phyloP scores from a whole-genome alignment of 1,284 basidiomycete species.

The Fomitopsis pinicola region DNA sequence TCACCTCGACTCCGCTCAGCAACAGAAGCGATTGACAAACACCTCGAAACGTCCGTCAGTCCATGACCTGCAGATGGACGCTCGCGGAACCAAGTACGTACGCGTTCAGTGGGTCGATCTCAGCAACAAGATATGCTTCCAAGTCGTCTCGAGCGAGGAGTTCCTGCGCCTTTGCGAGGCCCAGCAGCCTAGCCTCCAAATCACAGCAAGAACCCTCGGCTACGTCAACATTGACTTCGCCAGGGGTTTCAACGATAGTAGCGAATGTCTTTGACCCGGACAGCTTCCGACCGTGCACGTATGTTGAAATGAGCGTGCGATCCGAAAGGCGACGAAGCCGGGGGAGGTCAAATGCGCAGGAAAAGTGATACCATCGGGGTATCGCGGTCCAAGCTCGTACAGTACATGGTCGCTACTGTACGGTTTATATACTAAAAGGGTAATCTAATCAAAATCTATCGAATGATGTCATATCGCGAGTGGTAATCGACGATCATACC shows the following conservation, averaged over 20 bases:
- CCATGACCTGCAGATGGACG: constrained; percentile 11
- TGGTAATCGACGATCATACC: too few species aligned
- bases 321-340: too few species aligned
- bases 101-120: constrained; percentile 61
- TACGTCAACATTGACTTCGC: constrained; percentile 33
- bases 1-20: too few species aligned
- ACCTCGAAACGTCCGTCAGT: neutral
- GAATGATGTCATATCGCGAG: too few species aligned
- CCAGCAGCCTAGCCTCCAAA: constrained; percentile 44
- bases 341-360: too few species aligned
- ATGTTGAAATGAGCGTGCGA: too few species aligned
- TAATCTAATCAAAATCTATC: too few species aligned
- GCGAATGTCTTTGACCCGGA: constrained; percentile 54
- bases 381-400: too few species aligned
- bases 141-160: constrained; percentile 47
- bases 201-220: constrained; percentile 44
- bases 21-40: too few species aligned
- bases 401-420: too few species aligned
- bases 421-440: too few species aligned
- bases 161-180: constrained; percentile 48
- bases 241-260: constrained; percentile 36
- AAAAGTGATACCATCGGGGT: too few species aligned
- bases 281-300: constrained; percentile 47
- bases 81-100: constrained; percentile 32
- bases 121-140: constrained; percentile 47